These are phyloP conservation scores for Polygonum maritimum DNA, from an alignment of 148 eudicot species.

Conservation along the genomic window DNA sequence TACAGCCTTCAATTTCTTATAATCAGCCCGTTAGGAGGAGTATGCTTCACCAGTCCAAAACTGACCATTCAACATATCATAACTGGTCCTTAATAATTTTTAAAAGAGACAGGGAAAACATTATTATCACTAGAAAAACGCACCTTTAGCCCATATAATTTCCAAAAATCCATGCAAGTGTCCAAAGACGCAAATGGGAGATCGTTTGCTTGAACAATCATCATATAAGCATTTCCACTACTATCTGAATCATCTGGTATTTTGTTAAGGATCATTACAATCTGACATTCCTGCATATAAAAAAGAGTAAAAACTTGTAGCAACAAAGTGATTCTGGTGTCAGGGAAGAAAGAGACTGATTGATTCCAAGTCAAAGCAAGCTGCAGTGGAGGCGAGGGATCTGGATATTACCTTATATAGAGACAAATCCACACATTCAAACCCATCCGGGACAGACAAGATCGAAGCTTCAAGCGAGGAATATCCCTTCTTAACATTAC, in stretches of 20 bases:
- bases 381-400: background rate
- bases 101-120: background rate
- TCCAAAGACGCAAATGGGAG: constrained; percentile 58
- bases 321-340: background rate
- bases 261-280: constrained; percentile 70
- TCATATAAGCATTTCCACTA: constrained; percentile 56
- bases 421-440: constrained; percentile 76
- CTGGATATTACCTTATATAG: constrained; percentile 61
- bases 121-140: background rate
- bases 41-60: background rate
- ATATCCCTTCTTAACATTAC: constrained; percentile 25
- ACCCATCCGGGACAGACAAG: constrained; percentile 62
- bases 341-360: background rate
- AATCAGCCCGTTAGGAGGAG: background rate
- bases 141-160: constrained; percentile 59
- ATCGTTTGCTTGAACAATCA: constrained; percentile 51
- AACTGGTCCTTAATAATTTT: background rate
- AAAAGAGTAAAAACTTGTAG: background rate
- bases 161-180: constrained; percentile 39
- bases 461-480: constrained; percentile 51
- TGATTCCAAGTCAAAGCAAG: background rate
- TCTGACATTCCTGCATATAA: constrained; percentile 65
- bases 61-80: background rate
- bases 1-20: background rate
- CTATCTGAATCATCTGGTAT: constrained; percentile 42